Evolutionary conservation across 1,284 basidiomycete genomes (phyloP), one percentile per base, ranked within the genome.

Genomic region (Puccinia novopanici): DNA sequence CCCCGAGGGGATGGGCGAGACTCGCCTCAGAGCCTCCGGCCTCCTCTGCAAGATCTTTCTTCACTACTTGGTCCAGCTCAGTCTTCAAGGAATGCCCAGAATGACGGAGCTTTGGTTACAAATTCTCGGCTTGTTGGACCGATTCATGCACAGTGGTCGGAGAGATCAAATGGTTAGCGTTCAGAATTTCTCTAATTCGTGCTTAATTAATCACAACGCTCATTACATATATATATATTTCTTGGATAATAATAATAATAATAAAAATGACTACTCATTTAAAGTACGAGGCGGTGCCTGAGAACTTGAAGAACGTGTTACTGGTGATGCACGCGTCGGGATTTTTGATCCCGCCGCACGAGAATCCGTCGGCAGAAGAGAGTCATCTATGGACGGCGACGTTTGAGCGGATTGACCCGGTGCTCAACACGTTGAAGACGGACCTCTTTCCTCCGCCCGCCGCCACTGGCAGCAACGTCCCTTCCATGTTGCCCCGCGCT

Each of bases 251-350:
- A 24, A 3, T 15, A 9, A 19, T 19, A 42, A 4, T 65, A 30
- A 57, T 57, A 12, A 24, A 30, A n/a, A n/a, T n/a, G n/a, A n/a
- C n/a, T n/a, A n/a, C n/a, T n/a, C n/a, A n/a, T n/a, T 50, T 54
- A 52, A 82, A 95, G 94, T 91, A 92, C 84, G 96, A 99, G 86
- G 95, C 95, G 0, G 89, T 98, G 40, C 93, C 93, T 0, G 97
- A 99, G 86, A 95, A 94, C 8, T 89, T 99, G 83, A 99, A 99
- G 87, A 99, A 99, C 85, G 93, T 98, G 48, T 87, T 99, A 34
- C 89, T 99, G 73, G 97, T 99, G 63, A 96, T 99, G 94, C 91
- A 95, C 84, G 92, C 94, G 0, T 91, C 91, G 0, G 89, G 90
- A 4, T 90, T 96, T 77, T 89, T 98, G 27, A 88, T 94, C 4